Evolutionary conservation across 2,329 filamentous ascomycete species (phyloP), one percentile per base, ranked within the genome.

Genomic region (Torrubiella hemipterigena): DNA sequence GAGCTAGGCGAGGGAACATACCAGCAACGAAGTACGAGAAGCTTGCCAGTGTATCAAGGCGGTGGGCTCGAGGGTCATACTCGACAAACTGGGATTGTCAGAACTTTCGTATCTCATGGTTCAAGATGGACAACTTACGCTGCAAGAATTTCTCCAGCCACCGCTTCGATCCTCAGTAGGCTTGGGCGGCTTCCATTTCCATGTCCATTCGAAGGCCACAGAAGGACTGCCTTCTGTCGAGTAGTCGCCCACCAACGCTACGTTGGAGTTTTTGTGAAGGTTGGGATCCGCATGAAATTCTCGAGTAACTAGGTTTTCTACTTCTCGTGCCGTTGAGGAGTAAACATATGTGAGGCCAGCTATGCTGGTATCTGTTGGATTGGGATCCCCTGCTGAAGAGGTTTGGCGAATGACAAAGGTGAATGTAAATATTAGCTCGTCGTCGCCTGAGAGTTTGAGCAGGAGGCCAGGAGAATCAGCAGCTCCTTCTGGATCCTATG

Each of bases 241-340:
- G 50, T 81, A 95, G 52, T 94, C 86, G 4, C 91, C 91, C n/a
- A 98, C 78, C 27, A 96, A 68, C 48, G 93, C 81, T 23, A 98
- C 91, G 50, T 96, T 96, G 33, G 86, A 72, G 50, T 95, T 96
- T 53, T 93, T 96, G 63, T 98, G 91, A 34, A 98, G 65, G 49
- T 98, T 98, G 1, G 91, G 91, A 49, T 98, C 86, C 42, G 89
- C 86, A 45, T 96, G 86, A 47, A 98, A 96, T 55, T 98, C 91
- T 45, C 87, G 71, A 12, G 89, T 96, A 29, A 96, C 79, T 28
- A 98, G 63, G 43, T 91, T 95, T 49, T 96, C 91, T 32, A 98
- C 73, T 47, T 98, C 91, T 56, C 74, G 81, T 19, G 75, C 62
- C 31, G 77, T 93, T 1, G 87, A 84, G 25, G 84, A 89, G 54